Percentiles rank a stretch among this genome's conserved stretches.
phyloP scores from a whole-genome alignment of 1,139 yeast species.

The Oligophagozyma castellii region DNA sequence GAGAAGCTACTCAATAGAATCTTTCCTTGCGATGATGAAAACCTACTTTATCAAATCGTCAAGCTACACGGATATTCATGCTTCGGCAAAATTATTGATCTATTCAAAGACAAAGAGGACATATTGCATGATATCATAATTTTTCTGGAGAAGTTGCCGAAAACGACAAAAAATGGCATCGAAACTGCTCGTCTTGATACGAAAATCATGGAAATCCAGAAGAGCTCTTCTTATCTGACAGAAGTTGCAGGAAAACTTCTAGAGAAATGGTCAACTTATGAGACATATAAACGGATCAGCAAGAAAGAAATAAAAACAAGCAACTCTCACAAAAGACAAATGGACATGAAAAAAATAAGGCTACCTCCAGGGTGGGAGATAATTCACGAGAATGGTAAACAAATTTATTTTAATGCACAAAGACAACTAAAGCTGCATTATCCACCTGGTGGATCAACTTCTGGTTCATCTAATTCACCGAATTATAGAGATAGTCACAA shows the following conservation, averaged over 20 bases:
- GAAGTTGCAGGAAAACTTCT: slow-evolving; percentile 34
- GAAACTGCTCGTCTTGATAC: slow-evolving; percentile 66
- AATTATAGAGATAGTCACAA: slow-evolving; percentile 1
- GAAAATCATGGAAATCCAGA: slow-evolving; percentile 36
- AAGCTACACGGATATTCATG: slow-evolving; percentile 83
- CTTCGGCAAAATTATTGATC: slow-evolving; percentile 45
- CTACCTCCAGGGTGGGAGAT: slow-evolving; percentile 25
- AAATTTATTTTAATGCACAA: slow-evolving; percentile 22
- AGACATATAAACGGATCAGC: slow-evolving; percentile 67
- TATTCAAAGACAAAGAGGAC: slow-evolving; percentile 20
- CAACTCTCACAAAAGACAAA: slow-evolving; percentile 9
- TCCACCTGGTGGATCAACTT: slow-evolving; percentile 17
- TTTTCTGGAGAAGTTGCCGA: slow-evolving; percentile 64
- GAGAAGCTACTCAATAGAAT: slow-evolving; percentile 57
- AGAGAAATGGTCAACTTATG: slow-evolving; percentile 57
- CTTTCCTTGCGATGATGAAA: slow-evolving; percentile 38
- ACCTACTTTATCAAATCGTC: slow-evolving; percentile 48
- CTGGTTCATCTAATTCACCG: slow-evolving; percentile 7
- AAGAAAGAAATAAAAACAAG: slow-evolving; percentile 16
- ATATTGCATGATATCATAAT: slow-evolving; percentile 36
- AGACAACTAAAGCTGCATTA: slow-evolving; percentile 16
- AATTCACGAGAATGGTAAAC: slow-evolving; percentile 22
- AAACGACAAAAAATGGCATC: slow-evolving; percentile 67
- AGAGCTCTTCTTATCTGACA: slow-evolving; percentile 26
- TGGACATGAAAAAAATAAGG: slow-evolving; percentile 21